Evolutionary conservation across 2,329 filamentous ascomycete genomes (phyloP).

Genomic region (Colletotrichum sp.): DNA sequence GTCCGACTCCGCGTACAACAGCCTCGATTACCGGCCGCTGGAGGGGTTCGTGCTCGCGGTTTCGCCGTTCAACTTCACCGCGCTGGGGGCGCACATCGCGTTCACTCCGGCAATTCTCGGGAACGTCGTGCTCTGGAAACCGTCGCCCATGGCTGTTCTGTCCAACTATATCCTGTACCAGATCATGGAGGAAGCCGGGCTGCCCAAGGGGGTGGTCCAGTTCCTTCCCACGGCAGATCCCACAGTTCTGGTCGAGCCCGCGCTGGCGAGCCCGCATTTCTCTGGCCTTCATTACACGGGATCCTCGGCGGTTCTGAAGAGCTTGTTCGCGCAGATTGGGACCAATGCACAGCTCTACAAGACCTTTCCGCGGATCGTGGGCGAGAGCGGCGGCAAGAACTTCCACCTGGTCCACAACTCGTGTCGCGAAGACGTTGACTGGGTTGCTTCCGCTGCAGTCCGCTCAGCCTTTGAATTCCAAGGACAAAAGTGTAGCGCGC

Average conservation of each 20-base stretch:
- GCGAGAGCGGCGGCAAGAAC: constrained; percentile 3
- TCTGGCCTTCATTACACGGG: not conserved
- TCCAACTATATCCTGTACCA: not conserved
- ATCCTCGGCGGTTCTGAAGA: not conserved
- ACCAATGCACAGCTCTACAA: rapidly evolving
- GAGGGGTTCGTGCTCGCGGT: not conserved
- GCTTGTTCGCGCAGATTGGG: not conserved
- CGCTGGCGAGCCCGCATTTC: not conserved
- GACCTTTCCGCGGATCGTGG: not conserved
- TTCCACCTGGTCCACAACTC: constrained; percentile 1
- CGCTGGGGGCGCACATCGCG: not conserved
- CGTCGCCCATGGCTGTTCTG: not conserved
- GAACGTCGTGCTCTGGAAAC: not conserved
- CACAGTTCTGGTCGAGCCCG: not conserved
- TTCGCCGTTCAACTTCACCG: not conserved
- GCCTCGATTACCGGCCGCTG: not conserved
- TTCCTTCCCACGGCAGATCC: not conserved
- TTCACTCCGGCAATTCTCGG: not conserved
- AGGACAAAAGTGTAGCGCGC: not conserved
- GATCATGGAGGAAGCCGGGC: not conserved
- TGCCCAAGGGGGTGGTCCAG: not conserved
- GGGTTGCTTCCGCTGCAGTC: not conserved
- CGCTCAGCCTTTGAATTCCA: not conserved
- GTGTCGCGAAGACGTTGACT: not conserved
- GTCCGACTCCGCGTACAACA: not conserved